Percentiles rank a stretch among this genome's conserved stretches.
phyloP scores from a whole-genome alignment of 2,329 filamentous ascomycete species.

The Ophiobolus disseminans region DNA sequence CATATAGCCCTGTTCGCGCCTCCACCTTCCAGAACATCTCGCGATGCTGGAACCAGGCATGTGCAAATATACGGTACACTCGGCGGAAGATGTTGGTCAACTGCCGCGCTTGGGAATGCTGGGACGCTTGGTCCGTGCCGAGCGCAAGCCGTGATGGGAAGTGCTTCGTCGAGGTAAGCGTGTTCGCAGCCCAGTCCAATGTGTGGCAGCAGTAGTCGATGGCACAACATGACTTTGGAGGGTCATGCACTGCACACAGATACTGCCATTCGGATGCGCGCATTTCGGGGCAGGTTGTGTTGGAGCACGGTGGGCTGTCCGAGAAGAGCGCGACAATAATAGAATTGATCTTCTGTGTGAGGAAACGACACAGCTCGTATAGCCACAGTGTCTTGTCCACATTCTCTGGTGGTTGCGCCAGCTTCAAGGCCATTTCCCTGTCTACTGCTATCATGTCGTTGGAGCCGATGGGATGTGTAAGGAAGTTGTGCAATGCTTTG shows the following conservation, averaged over 20 bases:
- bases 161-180: conserved; percentile 91
- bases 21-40: conserved; percentile 96
- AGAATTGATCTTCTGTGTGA: conserved; percentile 92
- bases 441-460: conserved; percentile 74
- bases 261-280: conserved; percentile 99
- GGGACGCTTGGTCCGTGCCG: conserved; percentile 51
- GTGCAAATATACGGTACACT: conserved; percentile 95
- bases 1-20: conserved; percentile 86
- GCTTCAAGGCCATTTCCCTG: conserved; percentile 74
- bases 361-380: conserved; percentile 95
- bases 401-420: conserved; percentile 80
- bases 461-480: conserved; percentile 67
- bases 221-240: conserved; percentile 94
- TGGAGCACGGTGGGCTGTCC: conserved; percentile 87
- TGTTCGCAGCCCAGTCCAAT: conserved; percentile 95
- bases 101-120: conserved; percentile 72
- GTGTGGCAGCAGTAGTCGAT: conserved; percentile 99
- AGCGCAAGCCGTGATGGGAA: conserved; percentile 84
- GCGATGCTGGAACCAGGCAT: conserved; percentile 98
- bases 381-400: conserved; percentile 92
- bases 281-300: conserved; percentile 94
- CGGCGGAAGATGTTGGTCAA: conserved; percentile 94
- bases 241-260: conserved; percentile 94
- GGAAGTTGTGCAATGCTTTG: conserved; percentile 85
- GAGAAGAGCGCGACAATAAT: conserved; percentile 92